phyloP scores from a whole-genome alignment of 2,329 filamentous ascomycete genomes.

The Tolypocladium ovalisporum region DNA sequence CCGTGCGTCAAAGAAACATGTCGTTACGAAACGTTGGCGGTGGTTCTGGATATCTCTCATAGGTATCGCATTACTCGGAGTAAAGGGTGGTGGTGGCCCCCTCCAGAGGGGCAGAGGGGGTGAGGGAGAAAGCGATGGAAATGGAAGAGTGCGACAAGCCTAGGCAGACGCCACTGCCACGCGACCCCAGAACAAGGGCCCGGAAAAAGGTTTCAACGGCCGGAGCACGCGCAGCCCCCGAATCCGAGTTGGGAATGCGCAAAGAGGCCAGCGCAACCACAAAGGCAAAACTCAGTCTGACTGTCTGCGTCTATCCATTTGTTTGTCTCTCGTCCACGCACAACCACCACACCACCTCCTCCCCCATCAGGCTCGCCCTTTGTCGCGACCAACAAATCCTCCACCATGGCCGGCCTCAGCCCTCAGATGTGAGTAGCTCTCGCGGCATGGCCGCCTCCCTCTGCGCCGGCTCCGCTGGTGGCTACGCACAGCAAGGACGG shows the following conservation, averaged over 20 bases:
- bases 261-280: slow-evolving; percentile 9
- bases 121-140: not conserved
- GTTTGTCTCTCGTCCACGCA: not conserved
- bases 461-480: not conserved
- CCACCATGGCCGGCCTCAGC: slow-evolving; percentile 49
- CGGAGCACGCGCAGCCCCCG: not conserved
- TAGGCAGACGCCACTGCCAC: not conserved
- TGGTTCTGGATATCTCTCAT: not conserved
- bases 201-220: slow-evolving; percentile 10
- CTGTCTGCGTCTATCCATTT: not conserved
- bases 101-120: not conserved
- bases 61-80: not conserved
- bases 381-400: not conserved
- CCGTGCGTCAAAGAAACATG: not conserved
- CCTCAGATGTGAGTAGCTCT: slow-evolving; percentile 47
- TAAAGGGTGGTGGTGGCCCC: not conserved
- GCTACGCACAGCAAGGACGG: not conserved
- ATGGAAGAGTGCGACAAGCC: not conserved
- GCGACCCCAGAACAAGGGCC: not conserved
- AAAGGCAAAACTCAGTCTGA: not conserved
- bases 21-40: not conserved
- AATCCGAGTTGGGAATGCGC: not conserved
- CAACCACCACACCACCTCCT: slow-evolving; percentile 1
- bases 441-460: not conserved
- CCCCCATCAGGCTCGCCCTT: slow-evolving; percentile 1